Conservation (phyloP, 75 land plant species). For the Pseudotsuga menziesii region DNA sequence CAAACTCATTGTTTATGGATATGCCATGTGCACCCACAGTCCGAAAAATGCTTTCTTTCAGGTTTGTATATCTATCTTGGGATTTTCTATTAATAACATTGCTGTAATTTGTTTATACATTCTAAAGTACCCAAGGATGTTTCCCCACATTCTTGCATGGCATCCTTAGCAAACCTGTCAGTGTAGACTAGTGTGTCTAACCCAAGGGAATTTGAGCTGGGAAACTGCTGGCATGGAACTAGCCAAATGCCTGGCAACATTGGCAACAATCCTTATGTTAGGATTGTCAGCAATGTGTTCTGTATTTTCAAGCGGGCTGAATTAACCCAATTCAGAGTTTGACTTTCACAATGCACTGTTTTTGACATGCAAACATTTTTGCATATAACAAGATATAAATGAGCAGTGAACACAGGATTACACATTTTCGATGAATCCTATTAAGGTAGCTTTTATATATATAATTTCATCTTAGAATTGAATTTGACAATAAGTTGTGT, state of each 20-base stretch:
- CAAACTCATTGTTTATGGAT: constrained; percentile 64
- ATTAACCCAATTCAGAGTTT: not conserved
- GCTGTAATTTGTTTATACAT: not conserved
- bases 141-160: too few species aligned
- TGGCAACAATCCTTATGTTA: not conserved
- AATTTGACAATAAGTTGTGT: too few species aligned
- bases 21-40: constrained; percentile 62
- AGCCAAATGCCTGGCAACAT: too few species aligned
- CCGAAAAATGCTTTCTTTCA: constrained; percentile 65
- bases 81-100: constrained; percentile 6
- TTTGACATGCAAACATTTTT: not conserved
- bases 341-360: not conserved
- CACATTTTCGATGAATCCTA: not conserved
- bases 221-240: too few species aligned
- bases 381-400: not conserved
- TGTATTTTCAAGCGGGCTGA: not conserved
- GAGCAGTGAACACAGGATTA: not conserved
- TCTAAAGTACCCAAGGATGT: too few species aligned
- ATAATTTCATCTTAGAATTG: too few species aligned
- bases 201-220: too few species aligned
- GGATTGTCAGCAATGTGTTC: not conserved
- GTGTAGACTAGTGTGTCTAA: too few species aligned
- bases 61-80: constrained; percentile 18
- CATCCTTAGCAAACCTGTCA: too few species aligned
- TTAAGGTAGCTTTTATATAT: not conserved